Evolutionary conservation across 1,284 basidiomycete species (phyloP).

Genomic region (Irpex rosettiformis): DNA sequence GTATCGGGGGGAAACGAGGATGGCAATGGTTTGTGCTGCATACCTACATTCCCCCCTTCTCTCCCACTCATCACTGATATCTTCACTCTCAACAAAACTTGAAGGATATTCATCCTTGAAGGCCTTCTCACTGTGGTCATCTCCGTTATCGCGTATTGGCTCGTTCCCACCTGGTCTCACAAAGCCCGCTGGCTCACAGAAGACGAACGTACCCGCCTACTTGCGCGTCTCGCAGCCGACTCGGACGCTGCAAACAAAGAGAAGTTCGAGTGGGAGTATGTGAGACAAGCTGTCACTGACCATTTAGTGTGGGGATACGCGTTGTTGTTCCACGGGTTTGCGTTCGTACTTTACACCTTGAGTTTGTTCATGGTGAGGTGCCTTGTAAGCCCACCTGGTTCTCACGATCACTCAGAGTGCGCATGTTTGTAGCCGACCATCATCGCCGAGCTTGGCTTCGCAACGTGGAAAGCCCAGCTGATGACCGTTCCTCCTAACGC

Average conservation of each 20-base stretch:
- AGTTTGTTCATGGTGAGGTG: constrained; percentile 13
- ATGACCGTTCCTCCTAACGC: constrained; percentile 60
- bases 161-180: constrained; percentile 48
- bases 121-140: constrained; percentile 39
- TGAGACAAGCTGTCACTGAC: constrained; percentile 20
- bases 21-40: constrained; percentile 37
- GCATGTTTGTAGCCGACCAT: constrained; percentile 22
- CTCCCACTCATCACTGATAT: background rate
- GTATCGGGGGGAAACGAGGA: constrained; percentile 41
- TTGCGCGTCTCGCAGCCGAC: constrained; percentile 27
- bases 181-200: constrained; percentile 29
- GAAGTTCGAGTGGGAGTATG: constrained; percentile 23
- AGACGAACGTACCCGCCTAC: constrained; percentile 30
- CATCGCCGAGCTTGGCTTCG: constrained; percentile 29
- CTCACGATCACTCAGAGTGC: too few species aligned
- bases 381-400: too few species aligned
- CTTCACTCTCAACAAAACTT: background rate
- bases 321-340: constrained; percentile 62
- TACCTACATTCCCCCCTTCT: background rate
- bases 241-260: constrained; percentile 20
- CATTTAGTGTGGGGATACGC: constrained; percentile 52
- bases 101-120: constrained; percentile 56
- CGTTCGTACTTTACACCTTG: constrained; percentile 48
- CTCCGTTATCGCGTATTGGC: constrained; percentile 50
- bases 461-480: constrained; percentile 22